Evolutionary conservation across 495 filamentous ascomycete genomes (phyloP).

Genomic region (Xylaria castorea): DNA sequence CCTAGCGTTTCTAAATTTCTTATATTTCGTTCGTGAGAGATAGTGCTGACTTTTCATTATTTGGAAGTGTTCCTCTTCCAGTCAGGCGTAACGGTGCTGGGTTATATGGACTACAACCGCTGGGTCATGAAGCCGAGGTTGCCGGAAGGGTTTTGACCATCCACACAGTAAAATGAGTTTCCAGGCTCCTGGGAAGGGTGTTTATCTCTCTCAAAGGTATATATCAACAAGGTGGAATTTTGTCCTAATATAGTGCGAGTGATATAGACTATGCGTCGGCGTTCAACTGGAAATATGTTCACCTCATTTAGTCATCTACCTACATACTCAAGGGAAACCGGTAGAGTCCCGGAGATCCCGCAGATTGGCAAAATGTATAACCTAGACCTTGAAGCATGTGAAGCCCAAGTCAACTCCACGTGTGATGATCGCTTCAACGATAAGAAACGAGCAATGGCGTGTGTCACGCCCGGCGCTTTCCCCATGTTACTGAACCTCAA

Average conservation of each 20-base stretch:
- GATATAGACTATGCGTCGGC: not conserved
- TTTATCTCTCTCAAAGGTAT: not conserved
- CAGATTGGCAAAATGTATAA: not conserved
- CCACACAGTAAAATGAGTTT: not conserved
- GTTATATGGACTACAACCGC: conserved; percentile 30
- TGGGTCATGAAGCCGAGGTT: conserved; percentile 31
- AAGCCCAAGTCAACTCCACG: too few relatives aligned
- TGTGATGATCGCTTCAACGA: too few relatives aligned
- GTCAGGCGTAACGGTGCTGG: conserved; percentile 39
- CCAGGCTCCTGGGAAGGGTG: not conserved
- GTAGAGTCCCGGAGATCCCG: not conserved
- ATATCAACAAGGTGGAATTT: not conserved
- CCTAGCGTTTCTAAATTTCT: not conserved
- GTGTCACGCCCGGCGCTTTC: too few relatives aligned
- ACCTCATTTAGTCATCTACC: not conserved
- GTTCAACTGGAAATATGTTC: not conserved
- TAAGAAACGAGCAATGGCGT: too few relatives aligned
- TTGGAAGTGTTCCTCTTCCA: conserved; percentile 53
- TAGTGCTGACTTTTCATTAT: not conserved
- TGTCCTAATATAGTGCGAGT: not conserved
- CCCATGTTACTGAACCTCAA: too few relatives aligned
- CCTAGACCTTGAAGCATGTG: too few relatives aligned
- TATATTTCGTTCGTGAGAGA: not conserved
- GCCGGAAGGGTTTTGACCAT: not conserved
- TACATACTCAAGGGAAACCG: not conserved